Base-by-base conservation (phyloP, 306 rosid genomes). In the Begonia loranthoides region DNA sequence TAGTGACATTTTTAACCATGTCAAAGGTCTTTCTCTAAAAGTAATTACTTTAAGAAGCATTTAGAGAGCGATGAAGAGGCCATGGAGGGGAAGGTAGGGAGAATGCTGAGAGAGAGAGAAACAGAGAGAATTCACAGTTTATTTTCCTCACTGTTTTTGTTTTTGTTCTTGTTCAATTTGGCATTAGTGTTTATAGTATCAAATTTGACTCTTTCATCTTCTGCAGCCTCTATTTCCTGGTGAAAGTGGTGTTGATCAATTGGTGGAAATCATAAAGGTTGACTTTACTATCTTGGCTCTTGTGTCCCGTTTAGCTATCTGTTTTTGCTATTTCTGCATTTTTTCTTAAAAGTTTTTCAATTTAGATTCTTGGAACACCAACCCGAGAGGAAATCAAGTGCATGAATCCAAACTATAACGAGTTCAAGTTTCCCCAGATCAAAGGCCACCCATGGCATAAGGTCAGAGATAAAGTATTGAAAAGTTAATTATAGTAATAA, bases 391-490 rank as follows among this genome's bases (percentile, higher is more conserved):
- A 87, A 72, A 87, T 87, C 48, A 83, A 74, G 70, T 87, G 96
- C 76, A 87, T 87, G 96, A 87, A 87, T 72, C 96, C 96, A 41
- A 76, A 80, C 69, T 87, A 87, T 73, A 79, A 76, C 1, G 95
- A 88, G 56, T 88, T 75, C 51, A 88, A 79, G 77, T 88, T 88
- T 67, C 96, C 94, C 65, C 96, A 87, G 64, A 87, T 87, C 55
- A 87, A 87, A 74, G 94, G 88, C 9, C 97, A 87, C 64, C 96
- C 96, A 0, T 87, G 94, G 96, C 96, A 87, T 70, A 87, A 87
- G 96, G 94, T 83, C 66, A 47, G 72, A 38, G 15, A 39, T n/a
- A 47, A 33, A 17, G 15, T 8, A 39, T 55, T 16, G 16, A 10
- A 34, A 49, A 40, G 12, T 52, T 48, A 58, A 49, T 10, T n/a